Conservation (phyloP, 2,329 filamentous ascomycete genomes). For the Herpotrichia juniperi region DNA sequence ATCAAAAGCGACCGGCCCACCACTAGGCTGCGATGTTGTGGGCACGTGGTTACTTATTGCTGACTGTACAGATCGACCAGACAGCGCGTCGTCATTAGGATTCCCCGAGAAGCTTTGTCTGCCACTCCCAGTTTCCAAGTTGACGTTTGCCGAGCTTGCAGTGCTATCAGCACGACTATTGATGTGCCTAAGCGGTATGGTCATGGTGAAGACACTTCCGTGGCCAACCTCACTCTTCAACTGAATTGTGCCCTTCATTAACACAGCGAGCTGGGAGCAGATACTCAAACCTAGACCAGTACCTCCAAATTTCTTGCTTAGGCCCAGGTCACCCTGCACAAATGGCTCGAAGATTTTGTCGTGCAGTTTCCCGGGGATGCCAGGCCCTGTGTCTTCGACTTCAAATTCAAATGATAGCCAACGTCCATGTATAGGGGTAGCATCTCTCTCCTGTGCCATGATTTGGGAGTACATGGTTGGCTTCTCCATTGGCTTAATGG, state of each 20-base stretch:
- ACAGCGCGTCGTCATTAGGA: slow-evolving; percentile 38
- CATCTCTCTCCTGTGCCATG: slow-evolving; percentile 42
- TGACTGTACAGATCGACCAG: slow-evolving; percentile 39
- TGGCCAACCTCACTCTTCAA: slow-evolving; percentile 74
- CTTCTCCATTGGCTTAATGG: slow-evolving; percentile 51
- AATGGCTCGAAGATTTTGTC: slow-evolving; percentile 91
- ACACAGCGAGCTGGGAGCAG: slow-evolving; percentile 79
- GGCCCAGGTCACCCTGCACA: slow-evolving; percentile 85
- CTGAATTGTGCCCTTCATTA: slow-evolving; percentile 81
- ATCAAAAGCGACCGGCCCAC: slow-evolving; percentile 53
- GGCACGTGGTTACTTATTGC: slow-evolving; percentile 29
- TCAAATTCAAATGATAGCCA: slow-evolving; percentile 84
- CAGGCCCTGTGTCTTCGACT: slow-evolving; percentile 85
- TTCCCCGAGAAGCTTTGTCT: slow-evolving; percentile 36
- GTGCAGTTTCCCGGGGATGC: slow-evolving; percentile 79
- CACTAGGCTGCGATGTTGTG: slow-evolving; percentile 13
- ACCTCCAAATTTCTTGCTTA: slow-evolving; percentile 89
- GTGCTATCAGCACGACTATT: slow-evolving; percentile 67
- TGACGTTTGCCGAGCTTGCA: slow-evolving; percentile 44
- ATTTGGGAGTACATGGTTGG: slow-evolving; percentile 42
- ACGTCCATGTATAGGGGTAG: slow-evolving; percentile 63
- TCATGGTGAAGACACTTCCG: slow-evolving; percentile 82
- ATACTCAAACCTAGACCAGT: slow-evolving; percentile 89
- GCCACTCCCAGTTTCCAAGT: slow-evolving; percentile 24
- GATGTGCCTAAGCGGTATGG: slow-evolving; percentile 79